Evolutionary conservation across 257 asterid species (phyloP).

Genomic region (Solanum chmielewskii): DNA sequence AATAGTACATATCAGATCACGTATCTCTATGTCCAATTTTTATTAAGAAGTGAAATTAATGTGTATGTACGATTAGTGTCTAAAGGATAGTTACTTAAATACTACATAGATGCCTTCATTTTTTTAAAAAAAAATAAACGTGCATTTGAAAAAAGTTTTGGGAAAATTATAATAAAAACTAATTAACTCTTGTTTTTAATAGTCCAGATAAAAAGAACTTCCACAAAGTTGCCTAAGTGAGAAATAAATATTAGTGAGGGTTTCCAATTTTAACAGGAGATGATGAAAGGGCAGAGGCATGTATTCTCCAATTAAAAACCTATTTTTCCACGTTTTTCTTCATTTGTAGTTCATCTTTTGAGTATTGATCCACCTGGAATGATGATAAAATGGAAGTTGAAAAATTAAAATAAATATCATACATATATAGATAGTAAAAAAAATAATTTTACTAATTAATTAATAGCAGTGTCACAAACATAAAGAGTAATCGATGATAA

Average conservation of each 20-base stretch:
- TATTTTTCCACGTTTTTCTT: not conserved
- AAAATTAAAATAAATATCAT: not conserved
- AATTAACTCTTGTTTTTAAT: not conserved
- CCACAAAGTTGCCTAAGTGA: not conserved
- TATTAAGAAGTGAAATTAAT: not conserved
- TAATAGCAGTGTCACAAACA: not conserved
- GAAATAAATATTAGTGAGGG: not conserved
- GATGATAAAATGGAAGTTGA: not conserved
- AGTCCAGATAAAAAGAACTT: not conserved
- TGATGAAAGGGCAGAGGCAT: not conserved
- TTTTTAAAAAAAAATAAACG: not conserved
- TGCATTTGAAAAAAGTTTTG: not conserved
- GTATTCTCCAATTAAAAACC: not conserved
- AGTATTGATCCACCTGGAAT: not conserved
- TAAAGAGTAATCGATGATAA: not conserved
- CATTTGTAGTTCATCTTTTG: not conserved
- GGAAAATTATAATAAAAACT: not conserved
- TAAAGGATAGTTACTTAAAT: not conserved
- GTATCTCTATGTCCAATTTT: not conserved
- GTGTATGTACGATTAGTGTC: not conserved
- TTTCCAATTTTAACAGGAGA: not conserved
- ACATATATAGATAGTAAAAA: not conserved
- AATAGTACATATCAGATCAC: not conserved
- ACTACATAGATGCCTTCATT: not conserved
- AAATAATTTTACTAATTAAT: not conserved